Percentiles rank a stretch among this genome's conserved stretches.
phyloP scores from a whole-genome alignment of 805 yeast genomes.

The Metschnikowia dekortorum region DNA sequence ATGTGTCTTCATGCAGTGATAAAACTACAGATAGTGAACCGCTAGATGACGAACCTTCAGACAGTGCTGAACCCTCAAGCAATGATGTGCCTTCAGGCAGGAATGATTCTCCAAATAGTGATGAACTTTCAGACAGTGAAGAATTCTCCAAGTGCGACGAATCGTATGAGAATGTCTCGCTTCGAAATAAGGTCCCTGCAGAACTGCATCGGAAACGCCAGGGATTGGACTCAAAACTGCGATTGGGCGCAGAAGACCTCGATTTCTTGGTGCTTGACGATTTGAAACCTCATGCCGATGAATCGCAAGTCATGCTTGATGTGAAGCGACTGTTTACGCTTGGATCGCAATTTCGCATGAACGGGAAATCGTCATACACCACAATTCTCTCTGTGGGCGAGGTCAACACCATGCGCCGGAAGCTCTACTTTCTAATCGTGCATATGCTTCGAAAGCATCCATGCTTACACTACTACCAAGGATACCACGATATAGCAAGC shows the following conservation, averaged over 20 bases:
- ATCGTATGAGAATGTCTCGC: neutral
- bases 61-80: too few species aligned
- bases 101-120: neutral
- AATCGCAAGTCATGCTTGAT: constrained; percentile 75
- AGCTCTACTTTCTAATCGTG: constrained; percentile 44
- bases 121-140: neutral
- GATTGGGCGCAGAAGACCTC: neutral
- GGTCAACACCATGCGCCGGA: constrained; percentile 31
- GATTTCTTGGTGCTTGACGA: constrained; percentile 16
- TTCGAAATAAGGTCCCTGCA: neutral
- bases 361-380: constrained; percentile 25
- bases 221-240: neutral
- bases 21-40: too few species aligned
- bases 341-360: constrained; percentile 22
- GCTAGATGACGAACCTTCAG: too few species aligned
- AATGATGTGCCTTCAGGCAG: too few species aligned
- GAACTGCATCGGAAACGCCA: neutral
- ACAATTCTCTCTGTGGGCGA: constrained; percentile 31
- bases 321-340: constrained; percentile 64
- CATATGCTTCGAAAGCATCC: constrained; percentile 60
- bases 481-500: constrained; percentile 83
- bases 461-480: constrained; percentile 76
- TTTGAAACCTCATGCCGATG: constrained; percentile 58
- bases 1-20: too few species aligned
- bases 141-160: neutral